Evolutionary conservation across 192 early-diverging fungal genomes (phyloP).

Genomic region (Coemansia sp.): DNA sequence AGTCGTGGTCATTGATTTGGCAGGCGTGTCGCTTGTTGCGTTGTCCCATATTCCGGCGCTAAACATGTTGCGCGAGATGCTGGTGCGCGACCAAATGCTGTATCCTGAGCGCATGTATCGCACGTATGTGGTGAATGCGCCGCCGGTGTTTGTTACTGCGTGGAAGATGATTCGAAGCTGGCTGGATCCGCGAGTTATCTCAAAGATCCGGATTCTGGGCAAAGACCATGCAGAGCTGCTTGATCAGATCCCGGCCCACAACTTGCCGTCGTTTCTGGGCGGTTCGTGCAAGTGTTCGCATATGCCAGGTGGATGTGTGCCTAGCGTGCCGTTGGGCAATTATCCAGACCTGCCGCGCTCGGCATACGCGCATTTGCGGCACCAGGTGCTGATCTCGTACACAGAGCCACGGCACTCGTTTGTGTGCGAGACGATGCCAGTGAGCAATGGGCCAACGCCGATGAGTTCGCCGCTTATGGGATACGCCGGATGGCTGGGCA

Average conservation of each 20-base stretch:
- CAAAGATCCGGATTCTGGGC: constrained; percentile 59
- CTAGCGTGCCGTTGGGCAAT: constrained; percentile 39
- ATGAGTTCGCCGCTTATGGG: constrained; percentile 29
- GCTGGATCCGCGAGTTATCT: constrained; percentile 72
- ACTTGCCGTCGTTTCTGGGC: constrained; percentile 69
- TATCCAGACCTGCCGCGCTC: constrained; percentile 43
- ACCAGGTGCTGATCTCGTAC: constrained; percentile 44
- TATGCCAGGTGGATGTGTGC: constrained; percentile 68
- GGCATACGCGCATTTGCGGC: constrained; percentile 28
- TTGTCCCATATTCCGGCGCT: constrained; percentile 65
- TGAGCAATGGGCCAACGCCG: constrained; percentile 20
- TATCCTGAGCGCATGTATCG: constrained; percentile 93
- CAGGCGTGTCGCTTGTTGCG: constrained; percentile 77
- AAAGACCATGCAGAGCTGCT: constrained; percentile 61
- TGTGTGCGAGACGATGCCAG: constrained; percentile 24
- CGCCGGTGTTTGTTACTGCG: constrained; percentile 80
- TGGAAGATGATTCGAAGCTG: constrained; percentile 76
- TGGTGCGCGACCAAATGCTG: constrained; percentile 85
- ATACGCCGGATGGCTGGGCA: constrained; percentile 48
- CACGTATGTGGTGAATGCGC: constrained; percentile 93
- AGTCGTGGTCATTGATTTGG: constrained; percentile 89
- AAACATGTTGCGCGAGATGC: constrained; percentile 68
- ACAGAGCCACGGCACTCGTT: constrained; percentile 39
- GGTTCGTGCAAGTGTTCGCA: constrained; percentile 72
- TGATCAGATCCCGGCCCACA: constrained; percentile 64